Evolutionary conservation across 106 monocot genomes (phyloP).

Genomic region (Allium cepa): DNA sequence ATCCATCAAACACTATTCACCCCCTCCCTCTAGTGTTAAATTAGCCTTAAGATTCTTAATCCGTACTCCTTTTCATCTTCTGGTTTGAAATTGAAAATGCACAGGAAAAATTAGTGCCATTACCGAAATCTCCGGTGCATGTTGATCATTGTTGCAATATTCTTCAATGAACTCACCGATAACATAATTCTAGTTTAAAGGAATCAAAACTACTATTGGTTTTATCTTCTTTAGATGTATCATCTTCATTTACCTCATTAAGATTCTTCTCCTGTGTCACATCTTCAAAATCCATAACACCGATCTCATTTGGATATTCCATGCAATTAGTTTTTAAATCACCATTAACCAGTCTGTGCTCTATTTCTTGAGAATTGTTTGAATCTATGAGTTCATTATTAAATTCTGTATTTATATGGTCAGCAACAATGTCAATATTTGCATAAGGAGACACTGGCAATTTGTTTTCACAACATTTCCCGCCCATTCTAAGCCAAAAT

Average conservation of each 20-base stretch:
- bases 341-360: not conserved
- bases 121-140: not conserved
- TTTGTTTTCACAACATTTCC: not conserved
- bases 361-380: conserved; percentile 1
- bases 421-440: not conserved
- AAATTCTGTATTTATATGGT: conserved; percentile 7
- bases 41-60: too few species aligned
- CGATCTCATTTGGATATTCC: not conserved
- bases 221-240: not conserved
- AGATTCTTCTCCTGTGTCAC: too few species aligned
- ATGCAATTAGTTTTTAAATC: not conserved
- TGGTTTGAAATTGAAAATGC: not conserved
- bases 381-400: not conserved
- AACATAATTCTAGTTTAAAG: conserved; percentile 1
- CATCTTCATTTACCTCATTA: not conserved
- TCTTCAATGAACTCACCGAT: not conserved
- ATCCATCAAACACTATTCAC: too few species aligned
- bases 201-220: not conserved
- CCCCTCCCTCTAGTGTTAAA: too few species aligned
- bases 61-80: too few species aligned
- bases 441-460: conserved; percentile 2
- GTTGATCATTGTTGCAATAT: not conserved
- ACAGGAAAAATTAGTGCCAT: not conserved
- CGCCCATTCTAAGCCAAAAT: not conserved
- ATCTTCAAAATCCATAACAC: too few species aligned